Conservation (phyloP, 257 asterid genomes). For the Prunella vulgaris region DNA sequence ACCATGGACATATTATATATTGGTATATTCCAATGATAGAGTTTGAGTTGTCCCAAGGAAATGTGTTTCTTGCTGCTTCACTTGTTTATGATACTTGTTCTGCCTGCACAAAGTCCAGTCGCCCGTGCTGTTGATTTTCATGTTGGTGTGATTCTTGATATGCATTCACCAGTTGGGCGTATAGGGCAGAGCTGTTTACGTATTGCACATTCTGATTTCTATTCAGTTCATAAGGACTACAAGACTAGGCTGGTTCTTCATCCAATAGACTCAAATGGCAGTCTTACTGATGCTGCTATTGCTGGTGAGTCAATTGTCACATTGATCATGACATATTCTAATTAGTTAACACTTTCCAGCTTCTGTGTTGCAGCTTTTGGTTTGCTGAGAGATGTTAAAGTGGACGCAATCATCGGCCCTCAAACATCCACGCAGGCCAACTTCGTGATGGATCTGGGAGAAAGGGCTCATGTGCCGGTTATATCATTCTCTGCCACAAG, state of each 20-base stretch:
- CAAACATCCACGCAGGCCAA: conserved; percentile 33
- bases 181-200: conserved; percentile 36
- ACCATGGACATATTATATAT: neutral
- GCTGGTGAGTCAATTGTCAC: conserved; percentile 28
- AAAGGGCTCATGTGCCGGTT: conserved; percentile 37
- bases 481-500: conserved; percentile 47
- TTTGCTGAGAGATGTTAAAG: conserved; percentile 32
- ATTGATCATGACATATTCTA: neutral
- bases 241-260: conserved; percentile 33
- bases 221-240: conserved; percentile 23
- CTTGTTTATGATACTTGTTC: neutral
- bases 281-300: conserved; percentile 41
- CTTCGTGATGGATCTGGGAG: conserved; percentile 39
- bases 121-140: conserved; percentile 12
- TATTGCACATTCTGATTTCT: conserved; percentile 39
- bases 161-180: conserved; percentile 33
- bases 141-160: conserved; percentile 30
- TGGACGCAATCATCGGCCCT: conserved; percentile 48
- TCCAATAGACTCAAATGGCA: conserved; percentile 35
- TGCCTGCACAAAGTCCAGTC: neutral
- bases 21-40: neutral
- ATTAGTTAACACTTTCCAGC: neutral
- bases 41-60: neutral
- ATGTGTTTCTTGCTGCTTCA: conserved; percentile 4
- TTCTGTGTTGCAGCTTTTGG: conserved; percentile 34